phyloP scores from a whole-genome alignment of 345 rosid genomes.

The Citrus reticulata region DNA sequence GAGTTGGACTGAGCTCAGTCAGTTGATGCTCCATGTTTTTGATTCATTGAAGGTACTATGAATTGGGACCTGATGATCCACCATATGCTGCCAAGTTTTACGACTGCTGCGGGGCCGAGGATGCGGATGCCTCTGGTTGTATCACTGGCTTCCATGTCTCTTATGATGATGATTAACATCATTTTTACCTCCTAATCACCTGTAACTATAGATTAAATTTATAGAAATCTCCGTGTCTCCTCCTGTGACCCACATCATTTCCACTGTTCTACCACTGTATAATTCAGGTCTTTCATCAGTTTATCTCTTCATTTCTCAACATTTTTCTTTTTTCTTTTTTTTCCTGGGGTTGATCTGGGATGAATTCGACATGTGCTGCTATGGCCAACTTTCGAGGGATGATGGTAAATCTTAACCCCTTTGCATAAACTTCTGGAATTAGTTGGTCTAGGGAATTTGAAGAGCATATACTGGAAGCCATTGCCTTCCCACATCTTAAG shows the following conservation, averaged over 20 bases:
- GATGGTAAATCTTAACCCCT: no score
- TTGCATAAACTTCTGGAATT: no score
- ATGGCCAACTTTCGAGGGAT: no score
- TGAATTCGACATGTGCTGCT: no score
- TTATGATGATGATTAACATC: constrained; percentile 55
- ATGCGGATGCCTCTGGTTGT: constrained; percentile 84
- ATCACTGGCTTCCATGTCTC: constrained; percentile 58
- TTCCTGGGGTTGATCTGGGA: no score
- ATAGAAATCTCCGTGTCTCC: background rate
- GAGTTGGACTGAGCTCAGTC: background rate
- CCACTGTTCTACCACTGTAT: background rate
- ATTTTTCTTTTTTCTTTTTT: no score
- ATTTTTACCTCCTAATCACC: constrained; percentile 4
- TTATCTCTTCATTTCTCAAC: no score
- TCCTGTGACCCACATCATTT: background rate
- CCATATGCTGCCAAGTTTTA: constrained; percentile 92
- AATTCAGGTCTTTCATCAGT: no score
- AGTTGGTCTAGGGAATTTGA: no score
- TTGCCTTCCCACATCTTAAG: no score
- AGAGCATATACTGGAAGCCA: no score
- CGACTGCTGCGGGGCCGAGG: constrained; percentile 92
- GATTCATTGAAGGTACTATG: constrained; percentile 67
- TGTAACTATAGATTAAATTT: background rate
- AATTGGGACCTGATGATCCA: constrained; percentile 76
- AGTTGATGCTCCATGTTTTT: background rate